phyloP scores from a whole-genome alignment of 2,329 filamentous ascomycete species.

The Dactylella cylindrospora region DNA sequence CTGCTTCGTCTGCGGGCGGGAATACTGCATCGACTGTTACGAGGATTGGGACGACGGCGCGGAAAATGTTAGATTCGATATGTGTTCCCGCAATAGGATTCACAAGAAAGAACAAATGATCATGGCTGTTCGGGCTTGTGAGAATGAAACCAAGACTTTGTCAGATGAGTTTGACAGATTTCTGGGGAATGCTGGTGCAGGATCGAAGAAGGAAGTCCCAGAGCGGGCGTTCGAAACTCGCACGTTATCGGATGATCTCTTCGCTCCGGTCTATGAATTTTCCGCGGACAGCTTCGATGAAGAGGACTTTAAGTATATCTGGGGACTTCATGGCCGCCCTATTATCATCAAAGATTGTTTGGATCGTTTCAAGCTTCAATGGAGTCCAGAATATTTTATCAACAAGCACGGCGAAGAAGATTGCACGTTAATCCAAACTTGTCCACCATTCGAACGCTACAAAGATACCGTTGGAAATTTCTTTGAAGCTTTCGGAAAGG shows the following conservation, averaged over 20 bases:
- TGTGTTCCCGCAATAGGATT: slow-evolving; percentile 43
- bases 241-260: slow-evolving; percentile 16
- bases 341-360: slow-evolving; percentile 47
- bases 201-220: background rate
- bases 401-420: slow-evolving; percentile 44
- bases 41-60: slow-evolving; percentile 45
- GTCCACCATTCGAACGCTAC: slow-evolving; percentile 31
- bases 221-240: slow-evolving; percentile 4
- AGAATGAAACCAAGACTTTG: slow-evolving; percentile 43
- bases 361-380: slow-evolving; percentile 47
- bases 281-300: slow-evolving; percentile 30
- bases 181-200: background rate
- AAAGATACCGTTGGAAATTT: slow-evolving; percentile 45
- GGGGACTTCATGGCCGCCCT: slow-evolving; percentile 47
- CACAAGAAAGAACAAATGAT: slow-evolving; percentile 45
- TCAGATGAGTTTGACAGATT: slow-evolving; percentile 36
- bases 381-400: slow-evolving; percentile 48
- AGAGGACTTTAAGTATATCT: slow-evolving; percentile 46
- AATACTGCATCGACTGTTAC: slow-evolving; percentile 49
- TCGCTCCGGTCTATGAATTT: slow-evolving; percentile 45
- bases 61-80: slow-evolving; percentile 27
- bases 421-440: slow-evolving; percentile 46
- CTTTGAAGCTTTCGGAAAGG: slow-evolving; percentile 45
- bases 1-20: slow-evolving; percentile 49
- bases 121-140: slow-evolving; percentile 45